Evolutionary conservation across 2,329 filamentous ascomycete species (phyloP).

Genomic region (Orbilia brochopaga): DNA sequence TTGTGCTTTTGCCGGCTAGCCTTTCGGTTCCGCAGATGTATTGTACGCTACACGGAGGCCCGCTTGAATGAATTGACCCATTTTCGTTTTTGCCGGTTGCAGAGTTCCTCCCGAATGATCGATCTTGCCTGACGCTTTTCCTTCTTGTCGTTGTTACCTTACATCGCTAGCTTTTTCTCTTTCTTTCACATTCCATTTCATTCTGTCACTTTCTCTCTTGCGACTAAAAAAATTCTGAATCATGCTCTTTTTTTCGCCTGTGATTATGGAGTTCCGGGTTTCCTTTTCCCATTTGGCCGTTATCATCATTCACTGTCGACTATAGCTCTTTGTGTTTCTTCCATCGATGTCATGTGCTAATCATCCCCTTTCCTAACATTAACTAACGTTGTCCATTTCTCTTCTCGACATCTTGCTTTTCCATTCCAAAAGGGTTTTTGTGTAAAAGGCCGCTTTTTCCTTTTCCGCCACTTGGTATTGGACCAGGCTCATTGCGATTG

Average conservation of each 20-base stretch:
- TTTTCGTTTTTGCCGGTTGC: conserved; percentile 26
- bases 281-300: conserved; percentile 7
- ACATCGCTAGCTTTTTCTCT: conserved; percentile 10
- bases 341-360: conserved; percentile 37
- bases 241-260: conserved; percentile 21
- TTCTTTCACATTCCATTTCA: conserved; percentile 6
- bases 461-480: conserved; percentile 3
- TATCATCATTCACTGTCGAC: conserved; percentile 47
- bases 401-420: conserved; percentile 23
- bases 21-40: conserved; percentile 41
- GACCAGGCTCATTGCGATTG: background rate
- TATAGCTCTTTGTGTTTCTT: conserved; percentile 39
- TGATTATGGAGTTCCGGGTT: conserved; percentile 45
- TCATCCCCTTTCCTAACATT: conserved; percentile 23
- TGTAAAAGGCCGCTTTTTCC: conserved; percentile 45
- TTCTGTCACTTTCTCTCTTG: conserved; percentile 20
- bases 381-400: conserved; percentile 17
- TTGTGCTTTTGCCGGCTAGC: conserved; percentile 27
- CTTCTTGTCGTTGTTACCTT: conserved; percentile 49
- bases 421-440: conserved; percentile 38
- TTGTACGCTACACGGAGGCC: conserved; percentile 49
- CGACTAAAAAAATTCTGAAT: conserved; percentile 35
- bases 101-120: conserved; percentile 42
- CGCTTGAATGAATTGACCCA: conserved; percentile 49
- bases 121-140: conserved; percentile 53